Conservation (phyloP, 768 basidiomycete species). For the Lactarius indigo region DNA sequence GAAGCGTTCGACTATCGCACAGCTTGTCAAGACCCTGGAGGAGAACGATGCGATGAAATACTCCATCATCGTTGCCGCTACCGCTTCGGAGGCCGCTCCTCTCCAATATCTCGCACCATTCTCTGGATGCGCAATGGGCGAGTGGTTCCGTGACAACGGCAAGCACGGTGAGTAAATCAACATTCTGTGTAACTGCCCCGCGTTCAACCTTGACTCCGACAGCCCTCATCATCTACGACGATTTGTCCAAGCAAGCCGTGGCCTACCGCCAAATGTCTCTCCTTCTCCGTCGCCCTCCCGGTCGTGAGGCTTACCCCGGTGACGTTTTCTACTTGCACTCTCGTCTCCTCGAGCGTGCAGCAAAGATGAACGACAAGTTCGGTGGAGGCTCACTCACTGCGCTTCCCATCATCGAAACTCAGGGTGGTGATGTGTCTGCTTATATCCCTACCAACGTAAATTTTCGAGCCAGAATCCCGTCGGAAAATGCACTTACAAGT, state of each 20-base stretch:
- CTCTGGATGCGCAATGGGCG: conserved; percentile 99
- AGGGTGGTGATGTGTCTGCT: conserved; percentile 99
- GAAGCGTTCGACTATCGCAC: conserved; percentile 99
- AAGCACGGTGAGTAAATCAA: conserved; percentile 78
- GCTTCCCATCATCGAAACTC: conserved; percentile 99
- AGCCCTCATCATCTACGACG: conserved; percentile 99
- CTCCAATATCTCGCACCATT: conserved; percentile 99
- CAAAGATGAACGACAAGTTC: conserved; percentile 99
- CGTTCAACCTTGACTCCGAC: background rate
- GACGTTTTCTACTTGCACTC: conserved; percentile 99
- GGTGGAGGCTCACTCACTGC: conserved; percentile 99
- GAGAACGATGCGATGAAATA: conserved; percentile 99
- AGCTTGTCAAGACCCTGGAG: conserved; percentile 98
- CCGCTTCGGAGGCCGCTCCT: conserved; percentile 98
- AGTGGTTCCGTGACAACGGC: conserved; percentile 99
- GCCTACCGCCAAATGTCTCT: conserved; percentile 99
- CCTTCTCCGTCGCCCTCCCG: conserved; percentile 98
- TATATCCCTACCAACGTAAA: conserved; percentile 93
- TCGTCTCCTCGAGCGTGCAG: conserved; percentile 98
- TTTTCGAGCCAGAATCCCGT: conserved; percentile 7
- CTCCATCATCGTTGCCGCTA: conserved; percentile 98
- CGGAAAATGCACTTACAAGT: conserved; percentile 13
- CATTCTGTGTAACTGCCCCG: background rate
- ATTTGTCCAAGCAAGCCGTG: conserved; percentile 99
- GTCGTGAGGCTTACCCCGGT: conserved; percentile 99